These are phyloP conservation scores for Ascochyta lentis DNA, from an alignment of 2,329 filamentous ascomycete species.

Conservation along the genomic window DNA sequence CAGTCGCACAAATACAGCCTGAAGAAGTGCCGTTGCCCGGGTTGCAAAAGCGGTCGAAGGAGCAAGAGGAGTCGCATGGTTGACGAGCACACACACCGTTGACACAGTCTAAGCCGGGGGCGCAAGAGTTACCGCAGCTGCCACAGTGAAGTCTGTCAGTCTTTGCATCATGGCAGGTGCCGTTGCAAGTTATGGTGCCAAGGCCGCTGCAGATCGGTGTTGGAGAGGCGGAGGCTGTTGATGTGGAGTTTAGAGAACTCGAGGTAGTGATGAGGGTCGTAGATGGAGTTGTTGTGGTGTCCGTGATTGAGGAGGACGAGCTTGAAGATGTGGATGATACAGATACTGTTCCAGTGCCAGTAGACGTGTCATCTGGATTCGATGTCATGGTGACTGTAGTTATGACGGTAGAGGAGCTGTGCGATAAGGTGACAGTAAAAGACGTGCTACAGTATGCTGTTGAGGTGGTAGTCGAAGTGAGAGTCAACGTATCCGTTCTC, in stretches of 20 bases:
- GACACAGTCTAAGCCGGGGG: conserved; percentile 30
- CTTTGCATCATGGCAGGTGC: conserved; percentile 30
- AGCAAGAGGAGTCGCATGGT: conserved; percentile 40
- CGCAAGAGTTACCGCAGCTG: conserved; percentile 35
- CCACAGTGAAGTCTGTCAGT: conserved; percentile 37
- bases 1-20: conserved; percentile 38
- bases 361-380: conserved; percentile 1
- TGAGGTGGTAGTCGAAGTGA: neutral
- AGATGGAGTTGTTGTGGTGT: neutral
- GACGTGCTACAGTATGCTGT: conserved; percentile 16
- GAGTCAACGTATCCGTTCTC: conserved; percentile 8
- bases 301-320: neutral
- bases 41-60: conserved; percentile 34
- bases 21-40: conserved; percentile 17
- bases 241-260: neutral
- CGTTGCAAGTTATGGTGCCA: conserved; percentile 21
- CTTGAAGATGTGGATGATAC: neutral
- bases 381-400: neutral
- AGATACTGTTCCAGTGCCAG: neutral
- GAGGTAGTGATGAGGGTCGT: neutral
- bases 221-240: neutral
- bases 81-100: conserved; percentile 44
- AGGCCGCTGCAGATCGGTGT: conserved; percentile 13
- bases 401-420: conserved; percentile 14
- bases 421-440: conserved; percentile 16